Evolutionary conservation across 2,329 filamentous ascomycete genomes (phyloP), one percentile per base, ranked within the genome.

Genomic region (Aspergillus japonicus): DNA sequence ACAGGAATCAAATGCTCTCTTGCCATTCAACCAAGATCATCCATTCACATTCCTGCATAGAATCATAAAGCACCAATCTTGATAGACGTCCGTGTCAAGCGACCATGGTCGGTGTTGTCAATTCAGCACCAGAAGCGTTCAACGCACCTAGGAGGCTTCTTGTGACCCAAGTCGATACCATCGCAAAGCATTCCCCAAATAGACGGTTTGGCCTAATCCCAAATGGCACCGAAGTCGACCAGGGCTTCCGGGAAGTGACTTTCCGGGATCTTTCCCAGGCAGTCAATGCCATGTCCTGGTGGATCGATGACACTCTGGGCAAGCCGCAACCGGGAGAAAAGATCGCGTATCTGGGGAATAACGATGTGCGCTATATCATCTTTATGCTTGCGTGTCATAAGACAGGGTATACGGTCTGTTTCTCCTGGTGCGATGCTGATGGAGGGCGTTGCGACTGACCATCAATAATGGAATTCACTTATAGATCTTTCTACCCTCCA

Each of bases 41-140:
- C 6, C 7, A 8, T 8, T 29, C 7, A 6, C 26, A 29, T 83
- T 26, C 80, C 89, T 69, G 69, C 85, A 0, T 35, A 11, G 1
- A 12, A 35, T 11, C 33, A 35, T 4, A 16, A 35, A 35, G 33
- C 12, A 5, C 11, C 33, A 3, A 4, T 12, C 33, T 35, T 12
- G 4, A 4, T 16, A 35, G 7, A 10, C 26, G 26, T 5, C 10
- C 3, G 14, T 35, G 11, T 16, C 12, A 35, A 35, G 33, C 12
- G 33, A 35, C 14, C 33, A 35, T 35, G 33, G 33, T 35, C 33
- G 14, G 33, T 2, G 11, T 35, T 12, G n/a, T 3, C 24, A 12
- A 50, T n/a, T n/a, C 48, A 50, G 23, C 24, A 16, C 10, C 48
- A 2, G 26, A 10, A 19, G 14, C 26, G 12, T 50, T 50, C 24